phyloP scores from a whole-genome alignment of 441 rosid species.

The Geranium incanum region DNA sequence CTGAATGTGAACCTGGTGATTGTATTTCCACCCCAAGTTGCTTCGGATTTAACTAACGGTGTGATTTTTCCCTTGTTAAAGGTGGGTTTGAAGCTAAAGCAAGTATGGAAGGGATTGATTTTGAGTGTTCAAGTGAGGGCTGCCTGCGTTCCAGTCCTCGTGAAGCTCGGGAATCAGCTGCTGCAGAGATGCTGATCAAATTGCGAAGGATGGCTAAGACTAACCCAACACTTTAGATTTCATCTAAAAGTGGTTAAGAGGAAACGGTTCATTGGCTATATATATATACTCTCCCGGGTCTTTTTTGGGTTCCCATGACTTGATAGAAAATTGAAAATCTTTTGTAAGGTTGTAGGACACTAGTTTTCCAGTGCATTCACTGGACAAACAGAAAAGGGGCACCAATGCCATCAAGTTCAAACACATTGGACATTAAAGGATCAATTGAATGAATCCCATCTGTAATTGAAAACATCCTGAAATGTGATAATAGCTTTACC shows the following conservation, averaged over 20 bases:
- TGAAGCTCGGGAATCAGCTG: constrained; percentile 67
- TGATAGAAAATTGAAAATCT: background rate
- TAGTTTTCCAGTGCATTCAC: background rate
- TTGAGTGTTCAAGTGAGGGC: constrained; percentile 33
- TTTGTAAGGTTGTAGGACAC: background rate
- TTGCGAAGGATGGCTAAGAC: constrained; percentile 19
- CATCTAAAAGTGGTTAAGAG: background rate
- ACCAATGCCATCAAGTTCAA: background rate
- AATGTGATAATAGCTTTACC: no score
- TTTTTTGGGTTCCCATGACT: no score
- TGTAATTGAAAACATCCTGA: background rate
- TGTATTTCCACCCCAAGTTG: background rate
- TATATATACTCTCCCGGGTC: background rate
- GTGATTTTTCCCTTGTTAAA: constrained; percentile 19
- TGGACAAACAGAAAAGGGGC: background rate
- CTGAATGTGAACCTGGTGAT: background rate
- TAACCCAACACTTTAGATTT: background rate
- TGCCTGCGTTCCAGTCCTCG: constrained; percentile 28
- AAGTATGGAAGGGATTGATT: constrained; percentile 35
- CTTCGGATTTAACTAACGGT: constrained; percentile 16
- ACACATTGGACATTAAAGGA: background rate
- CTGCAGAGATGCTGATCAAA: constrained; percentile 30
- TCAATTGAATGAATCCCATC: background rate
- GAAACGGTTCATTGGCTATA: background rate
- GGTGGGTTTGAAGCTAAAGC: constrained; percentile 54